Evolutionary conservation across 306 rosid genomes (phyloP), one percentile per base, ranked within the genome.

Genomic region (Carpinus fangiana): DNA sequence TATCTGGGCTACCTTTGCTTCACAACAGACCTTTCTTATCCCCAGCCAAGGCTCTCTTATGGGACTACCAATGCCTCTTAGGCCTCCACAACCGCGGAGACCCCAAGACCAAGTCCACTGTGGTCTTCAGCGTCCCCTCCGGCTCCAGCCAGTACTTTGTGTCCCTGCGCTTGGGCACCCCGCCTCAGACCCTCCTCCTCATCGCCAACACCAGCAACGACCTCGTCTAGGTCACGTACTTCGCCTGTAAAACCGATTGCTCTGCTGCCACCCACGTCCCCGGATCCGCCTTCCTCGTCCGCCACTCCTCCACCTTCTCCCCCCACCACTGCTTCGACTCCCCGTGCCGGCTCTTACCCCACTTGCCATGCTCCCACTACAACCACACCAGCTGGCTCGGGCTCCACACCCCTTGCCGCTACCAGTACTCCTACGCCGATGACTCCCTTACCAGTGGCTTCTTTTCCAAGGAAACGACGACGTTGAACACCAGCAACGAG

Each of bases 61-160:
- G 73, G 31, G 91, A 89, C 80, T 26, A 78, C 78, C 86, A 46
- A 89, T 96, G 97, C 48, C 89, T 89, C 78, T 84, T 85, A 13
- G 53, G 61, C 72, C 89, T 36, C 70, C 82, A 64, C 68, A 47
- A 60, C 55, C 76, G 43, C 38, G 73, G 18, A 0, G 8, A 55
- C 53, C 8, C n/a, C n/a, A n/a, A n/a, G n/a, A n/a, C 80, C 3
- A 83, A 78, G 20, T 84, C 88, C 38, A 93, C 96, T 0, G 60
- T 93, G 45, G 45, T 87, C 16, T 90, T 96, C 74, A 93, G 96
- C 52, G 96, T 96, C 0, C 65, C 89, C 59, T 73, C 85, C 31
- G 96, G 96, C 78, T 88, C 93, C 54, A 93, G 93, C 5, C 93
- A 93, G 78, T 93, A 93, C 83, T 93, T 93, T 70, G 92, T 80